Evolutionary conservation across 495 filamentous ascomycete species (phyloP), one percentile per base, ranked within the genome.

Genomic region (Platismatia glauca): DNA sequence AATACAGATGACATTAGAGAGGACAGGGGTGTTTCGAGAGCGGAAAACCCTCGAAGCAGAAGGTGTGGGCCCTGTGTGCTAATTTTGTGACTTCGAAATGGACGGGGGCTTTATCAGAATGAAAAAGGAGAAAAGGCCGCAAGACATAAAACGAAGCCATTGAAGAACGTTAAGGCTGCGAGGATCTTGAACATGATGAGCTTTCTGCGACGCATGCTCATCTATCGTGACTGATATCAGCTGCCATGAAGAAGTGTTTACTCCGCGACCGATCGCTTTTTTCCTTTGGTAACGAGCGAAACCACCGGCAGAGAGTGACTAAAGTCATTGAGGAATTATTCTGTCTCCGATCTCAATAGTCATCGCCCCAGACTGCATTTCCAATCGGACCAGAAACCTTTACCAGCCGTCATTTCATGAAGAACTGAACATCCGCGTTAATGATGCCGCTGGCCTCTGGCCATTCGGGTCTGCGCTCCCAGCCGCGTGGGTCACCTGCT

Each of bases 401-500:
- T 1, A 7, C 16, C 5, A 15, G 13, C 18, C 6, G 9, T 18
- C 20, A 27, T 35, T 20, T 64, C 57, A 64, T 35, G 58, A 64
- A 53, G 44, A 60, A 50, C 58, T 64, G 24, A 64, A 60, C 63
- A 64, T 60, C 13, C 63, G 53, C 18, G 43, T 58, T 3, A 58
- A 61, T 9, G 55, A 62, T 1, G 48, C 43, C 48, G 34, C 35
- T 35, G 53, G 59, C 38, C 34, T 39, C 8, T 58, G 46, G 41
- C 29, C 46, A 8, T 61, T 43, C 35, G n/a, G 20, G 0, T 31
- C 65, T 13, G 41, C 41, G 22, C 22, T 56, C 24, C 48, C 61
- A 50, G 58, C 61, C 18, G 43, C 62, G 46, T 60, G 57, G 7
- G 61, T 67, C 24, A 57, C 58, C 20, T 67, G 46, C 41, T 67